A percentile compares a stretch with the other conserved stretches of the same genome.
These are phyloP conservation scores for Hysterangium stoloniferum DNA, from an alignment of 768 basidiomycete species.

Conservation along the genomic window DNA sequence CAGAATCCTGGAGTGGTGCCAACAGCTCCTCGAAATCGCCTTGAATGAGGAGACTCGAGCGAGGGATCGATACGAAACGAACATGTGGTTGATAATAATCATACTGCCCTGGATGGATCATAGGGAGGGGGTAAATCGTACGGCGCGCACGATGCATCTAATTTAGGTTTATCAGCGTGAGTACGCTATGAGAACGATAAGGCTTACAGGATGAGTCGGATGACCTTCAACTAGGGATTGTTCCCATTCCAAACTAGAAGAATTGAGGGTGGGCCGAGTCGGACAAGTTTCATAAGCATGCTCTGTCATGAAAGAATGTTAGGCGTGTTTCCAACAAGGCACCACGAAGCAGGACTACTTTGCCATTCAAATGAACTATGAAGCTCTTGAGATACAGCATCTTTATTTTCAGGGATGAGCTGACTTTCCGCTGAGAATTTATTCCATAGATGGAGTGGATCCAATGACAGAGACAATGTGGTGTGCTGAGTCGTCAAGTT, in stretches of 20 bases:
- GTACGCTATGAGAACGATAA: background rate
- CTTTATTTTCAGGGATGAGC: background rate
- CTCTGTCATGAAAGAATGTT: background rate
- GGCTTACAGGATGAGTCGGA: slow-evolving; percentile 47
- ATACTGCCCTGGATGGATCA: slow-evolving; percentile 38
- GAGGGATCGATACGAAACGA: slow-evolving; percentile 40
- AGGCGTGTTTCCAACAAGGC: background rate
- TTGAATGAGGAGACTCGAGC: slow-evolving; percentile 36
- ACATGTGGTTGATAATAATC: slow-evolving; percentile 43
- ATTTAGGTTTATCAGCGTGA: background rate
- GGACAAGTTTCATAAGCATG: slow-evolving; percentile 41
- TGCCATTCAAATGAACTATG: background rate
- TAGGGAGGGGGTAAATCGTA: slow-evolving; percentile 42
- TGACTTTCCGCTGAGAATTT: slow-evolving; percentile 33
- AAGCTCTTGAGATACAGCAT: background rate
- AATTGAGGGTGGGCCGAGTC: slow-evolving; percentile 34
- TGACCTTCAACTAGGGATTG: slow-evolving; percentile 56
- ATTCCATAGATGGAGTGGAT: slow-evolving; percentile 34
- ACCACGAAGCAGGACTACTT: background rate
- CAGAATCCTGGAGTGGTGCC: slow-evolving; percentile 34
- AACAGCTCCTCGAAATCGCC: slow-evolving; percentile 42
- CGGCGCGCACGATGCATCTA: slow-evolving; percentile 53
- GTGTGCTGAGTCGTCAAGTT: background rate
- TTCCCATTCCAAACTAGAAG: slow-evolving; percentile 50
- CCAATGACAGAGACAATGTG: slow-evolving; percentile 6